These are phyloP conservation scores for Neonectria ditissima DNA, from an alignment of 2,329 filamentous ascomycete species.

Conservation along the genomic window DNA sequence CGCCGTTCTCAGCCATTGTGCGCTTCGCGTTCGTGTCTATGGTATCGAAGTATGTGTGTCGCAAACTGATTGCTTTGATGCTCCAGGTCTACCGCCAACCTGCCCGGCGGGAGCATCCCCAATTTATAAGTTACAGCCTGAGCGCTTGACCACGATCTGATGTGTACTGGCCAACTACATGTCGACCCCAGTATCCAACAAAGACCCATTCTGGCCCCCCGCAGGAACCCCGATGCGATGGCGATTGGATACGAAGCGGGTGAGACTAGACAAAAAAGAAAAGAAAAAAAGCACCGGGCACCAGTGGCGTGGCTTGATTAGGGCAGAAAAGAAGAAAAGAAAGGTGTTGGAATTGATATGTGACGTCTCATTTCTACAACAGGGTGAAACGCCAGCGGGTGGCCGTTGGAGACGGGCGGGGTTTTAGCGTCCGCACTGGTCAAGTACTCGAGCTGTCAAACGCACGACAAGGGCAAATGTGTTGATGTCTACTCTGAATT, in stretches of 20 bases:
- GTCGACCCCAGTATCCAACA: neutral
- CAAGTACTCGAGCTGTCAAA: neutral
- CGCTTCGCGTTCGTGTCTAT: neutral
- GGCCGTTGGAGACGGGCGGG: neutral
- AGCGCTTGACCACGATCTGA: neutral
- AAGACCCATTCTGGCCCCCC: neutral
- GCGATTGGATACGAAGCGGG: neutral
- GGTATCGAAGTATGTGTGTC: no score
- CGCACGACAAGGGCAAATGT: neutral
- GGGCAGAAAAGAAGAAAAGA: neutral
- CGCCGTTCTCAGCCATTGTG: constrained; percentile 4
- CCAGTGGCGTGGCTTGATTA: neutral
- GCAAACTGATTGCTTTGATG: neutral
- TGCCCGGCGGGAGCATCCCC: no score
- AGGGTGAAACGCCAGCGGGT: neutral
- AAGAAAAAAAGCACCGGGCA: neutral
- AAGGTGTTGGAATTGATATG: neutral
- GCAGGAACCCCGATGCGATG: neutral
- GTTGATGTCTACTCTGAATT: no score
- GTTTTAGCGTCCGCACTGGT: neutral
- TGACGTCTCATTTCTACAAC: neutral
- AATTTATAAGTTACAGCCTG: neutral
- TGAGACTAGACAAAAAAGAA: neutral
- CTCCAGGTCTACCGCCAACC: no score
- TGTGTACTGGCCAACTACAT: no score